These are phyloP conservation scores for Lasiodiplodia gonubiensis DNA, from an alignment of 2,329 filamentous ascomycete species.

Conservation along the genomic window DNA sequence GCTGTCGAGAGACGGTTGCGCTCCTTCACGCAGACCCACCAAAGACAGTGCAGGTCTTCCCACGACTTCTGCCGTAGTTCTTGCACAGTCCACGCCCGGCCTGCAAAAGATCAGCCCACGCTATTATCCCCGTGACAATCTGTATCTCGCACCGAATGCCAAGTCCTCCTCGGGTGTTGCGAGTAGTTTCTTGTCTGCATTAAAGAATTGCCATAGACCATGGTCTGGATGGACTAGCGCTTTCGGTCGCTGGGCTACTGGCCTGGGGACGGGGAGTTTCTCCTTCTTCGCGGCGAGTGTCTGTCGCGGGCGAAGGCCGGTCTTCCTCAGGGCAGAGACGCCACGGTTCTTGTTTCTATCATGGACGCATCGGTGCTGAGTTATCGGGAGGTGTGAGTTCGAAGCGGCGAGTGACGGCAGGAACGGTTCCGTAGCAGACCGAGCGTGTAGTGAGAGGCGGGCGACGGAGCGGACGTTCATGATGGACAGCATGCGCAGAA, in stretches of 20 bases:
- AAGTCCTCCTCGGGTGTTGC: constrained; percentile 73
- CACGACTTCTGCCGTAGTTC: constrained; percentile 90
- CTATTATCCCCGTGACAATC: neutral
- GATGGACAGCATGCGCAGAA: neutral
- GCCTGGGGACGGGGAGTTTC: constrained; percentile 73
- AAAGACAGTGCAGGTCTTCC: constrained; percentile 89
- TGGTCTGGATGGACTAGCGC: constrained; percentile 64
- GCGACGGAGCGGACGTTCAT: constrained; percentile 28
- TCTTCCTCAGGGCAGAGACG: constrained; percentile 78
- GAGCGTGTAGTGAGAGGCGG: constrained; percentile 16
- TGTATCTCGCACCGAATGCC: constrained; percentile 64
- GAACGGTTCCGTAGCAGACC: constrained; percentile 1
- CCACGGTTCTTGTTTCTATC: constrained; percentile 76
- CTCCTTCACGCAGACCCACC: constrained; percentile 94
- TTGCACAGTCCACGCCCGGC: constrained; percentile 81
- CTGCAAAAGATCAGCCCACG: constrained; percentile 43
- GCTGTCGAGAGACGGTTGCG: constrained; percentile 87
- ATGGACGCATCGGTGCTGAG: constrained; percentile 51
- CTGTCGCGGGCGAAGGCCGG: constrained; percentile 69
- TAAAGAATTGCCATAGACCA: constrained; percentile 93
- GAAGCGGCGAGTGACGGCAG: constrained; percentile 30
- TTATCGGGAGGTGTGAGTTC: constrained; percentile 59
- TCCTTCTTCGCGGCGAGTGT: constrained; percentile 75
- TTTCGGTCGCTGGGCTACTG: constrained; percentile 60
- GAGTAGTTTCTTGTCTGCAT: constrained; percentile 69